Percentiles rank a stretch among this genome's conserved stretches.
Evolutionary conservation across 2,329 filamentous ascomycete species (phyloP).

Genomic region (Cladosporium halotolerans): DNA sequence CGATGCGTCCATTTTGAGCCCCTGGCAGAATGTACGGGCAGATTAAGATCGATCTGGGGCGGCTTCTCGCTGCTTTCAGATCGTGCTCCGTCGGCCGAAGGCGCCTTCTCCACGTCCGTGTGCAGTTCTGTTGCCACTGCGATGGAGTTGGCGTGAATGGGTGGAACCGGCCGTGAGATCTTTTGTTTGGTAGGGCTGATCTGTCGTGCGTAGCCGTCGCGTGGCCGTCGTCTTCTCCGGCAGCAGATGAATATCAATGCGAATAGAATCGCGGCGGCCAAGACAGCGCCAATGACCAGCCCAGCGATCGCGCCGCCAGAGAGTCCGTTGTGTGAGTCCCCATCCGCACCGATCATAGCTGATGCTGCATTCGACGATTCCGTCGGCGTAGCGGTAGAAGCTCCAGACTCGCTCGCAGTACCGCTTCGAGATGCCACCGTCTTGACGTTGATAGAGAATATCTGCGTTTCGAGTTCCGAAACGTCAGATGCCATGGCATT

Average conservation of each 20-base stretch:
- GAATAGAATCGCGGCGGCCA: conserved; percentile 20
- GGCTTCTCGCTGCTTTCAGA: conserved; percentile 20
- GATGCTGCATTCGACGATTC: conserved; percentile 1
- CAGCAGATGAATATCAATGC: conserved; percentile 22
- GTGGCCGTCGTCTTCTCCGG: conserved; percentile 21
- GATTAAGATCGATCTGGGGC: conserved; percentile 33
- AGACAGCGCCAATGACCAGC: conserved; percentile 28
- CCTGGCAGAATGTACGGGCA: conserved; percentile 22
- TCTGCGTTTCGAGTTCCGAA: conserved; percentile 33
- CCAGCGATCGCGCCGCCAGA: conserved; percentile 27
- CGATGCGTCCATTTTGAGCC: conserved; percentile 25
- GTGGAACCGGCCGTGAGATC: conserved; percentile 37
- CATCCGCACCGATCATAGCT: conserved; percentile 9
- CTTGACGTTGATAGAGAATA: conserved; percentile 38
- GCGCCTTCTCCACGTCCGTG: conserved; percentile 35
- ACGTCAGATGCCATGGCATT: conserved; percentile 31
- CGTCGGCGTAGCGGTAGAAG: conserved; percentile 11
- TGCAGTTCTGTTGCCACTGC: conserved; percentile 21
- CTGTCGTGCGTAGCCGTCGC: conserved; percentile 14
- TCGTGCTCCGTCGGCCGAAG: conserved; percentile 18
- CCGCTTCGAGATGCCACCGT: conserved; percentile 6
- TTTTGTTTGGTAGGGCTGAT: conserved; percentile 26
- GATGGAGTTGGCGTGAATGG: conserved; percentile 24
- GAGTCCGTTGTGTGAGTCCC: not conserved
- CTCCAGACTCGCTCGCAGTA: conserved; percentile 15